Percentiles rank a stretch among this genome's conserved stretches.
phyloP scores from a whole-genome alignment of 2,329 filamentous ascomycete species.

The Talaromyces sp. region DNA sequence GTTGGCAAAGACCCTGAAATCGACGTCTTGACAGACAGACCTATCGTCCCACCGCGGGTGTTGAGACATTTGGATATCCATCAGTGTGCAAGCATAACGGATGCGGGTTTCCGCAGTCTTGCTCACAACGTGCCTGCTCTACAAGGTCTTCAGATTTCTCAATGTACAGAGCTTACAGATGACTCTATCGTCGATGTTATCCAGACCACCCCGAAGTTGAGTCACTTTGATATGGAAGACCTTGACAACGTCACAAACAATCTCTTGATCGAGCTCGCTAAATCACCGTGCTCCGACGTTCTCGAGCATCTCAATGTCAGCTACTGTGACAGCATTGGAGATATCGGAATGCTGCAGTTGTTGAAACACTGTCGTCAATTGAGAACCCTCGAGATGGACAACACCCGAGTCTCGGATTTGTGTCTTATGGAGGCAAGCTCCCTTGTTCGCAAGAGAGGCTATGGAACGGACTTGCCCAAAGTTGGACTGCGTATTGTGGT shows the following conservation, averaged over 20 bases:
- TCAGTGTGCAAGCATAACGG: conserved; percentile 72
- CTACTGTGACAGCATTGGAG: conserved; percentile 83
- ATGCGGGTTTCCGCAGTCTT: conserved; percentile 67
- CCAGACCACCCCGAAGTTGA: conserved; percentile 71
- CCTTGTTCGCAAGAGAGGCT: conserved; percentile 69
- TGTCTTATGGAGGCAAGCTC: conserved; percentile 79
- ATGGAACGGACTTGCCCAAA: conserved; percentile 50
- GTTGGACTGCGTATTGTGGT: conserved; percentile 74
- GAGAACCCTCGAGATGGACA: conserved; percentile 79
- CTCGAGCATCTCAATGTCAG: conserved; percentile 83
- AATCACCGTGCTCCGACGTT: conserved; percentile 67
- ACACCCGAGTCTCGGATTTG: conserved; percentile 85
- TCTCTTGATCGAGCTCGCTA: conserved; percentile 71
- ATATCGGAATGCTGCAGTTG: conserved; percentile 78
- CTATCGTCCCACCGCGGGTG: conserved; percentile 72
- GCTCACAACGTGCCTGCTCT: conserved; percentile 74
- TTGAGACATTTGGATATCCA: conserved; percentile 84
- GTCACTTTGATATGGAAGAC: conserved; percentile 87
- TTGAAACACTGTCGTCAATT: conserved; percentile 72
- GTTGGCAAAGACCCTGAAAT: conserved; percentile 74
- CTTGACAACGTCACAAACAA: conserved; percentile 73
- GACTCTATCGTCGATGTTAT: conserved; percentile 69
- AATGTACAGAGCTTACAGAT: conserved; percentile 73
- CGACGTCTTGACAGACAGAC: conserved; percentile 73
- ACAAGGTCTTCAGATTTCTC: conserved; percentile 78